phyloP scores from a whole-genome alignment of 768 basidiomycete species.

The Amanita exitialis region DNA sequence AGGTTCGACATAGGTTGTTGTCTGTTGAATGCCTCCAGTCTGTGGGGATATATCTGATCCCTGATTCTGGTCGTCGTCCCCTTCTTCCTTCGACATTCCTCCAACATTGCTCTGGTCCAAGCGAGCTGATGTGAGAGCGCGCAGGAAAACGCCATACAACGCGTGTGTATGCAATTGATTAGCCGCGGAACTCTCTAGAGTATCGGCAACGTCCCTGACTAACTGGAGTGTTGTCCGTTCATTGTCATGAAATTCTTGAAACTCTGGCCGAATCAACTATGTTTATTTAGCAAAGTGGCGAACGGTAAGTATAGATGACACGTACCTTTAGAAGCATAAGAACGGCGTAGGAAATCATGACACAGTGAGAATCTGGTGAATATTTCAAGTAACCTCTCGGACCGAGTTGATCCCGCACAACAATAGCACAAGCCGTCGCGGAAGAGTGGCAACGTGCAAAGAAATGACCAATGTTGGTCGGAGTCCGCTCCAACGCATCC shows the following conservation, averaged over 20 bases:
- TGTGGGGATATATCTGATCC: slow-evolving; percentile 15
- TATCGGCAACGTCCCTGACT: slow-evolving; percentile 74
- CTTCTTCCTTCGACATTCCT: slow-evolving; percentile 4
- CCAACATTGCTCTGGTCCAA: slow-evolving; percentile 15
- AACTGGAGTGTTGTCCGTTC: slow-evolving; percentile 62
- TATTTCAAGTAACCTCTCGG: slow-evolving; percentile 73
- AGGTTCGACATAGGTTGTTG: slow-evolving; percentile 7
- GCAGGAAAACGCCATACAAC: slow-evolving; percentile 77
- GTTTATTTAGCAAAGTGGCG: slow-evolving; percentile 5
- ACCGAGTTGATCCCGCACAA: slow-evolving; percentile 73
- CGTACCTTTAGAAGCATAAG: slow-evolving; percentile 84
- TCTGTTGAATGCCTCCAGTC: background rate
- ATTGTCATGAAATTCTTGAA: slow-evolving; percentile 64
- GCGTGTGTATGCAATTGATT: slow-evolving; percentile 83
- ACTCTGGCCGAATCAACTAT: slow-evolving; percentile 77
- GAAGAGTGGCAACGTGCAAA: slow-evolving; percentile 69
- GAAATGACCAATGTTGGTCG: slow-evolving; percentile 73
- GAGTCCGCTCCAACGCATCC: slow-evolving; percentile 77
- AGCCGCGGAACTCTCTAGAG: slow-evolving; percentile 68
- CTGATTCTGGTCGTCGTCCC: background rate
- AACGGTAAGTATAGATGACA: slow-evolving; percentile 3
- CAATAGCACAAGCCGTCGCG: slow-evolving; percentile 57
- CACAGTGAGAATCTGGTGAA: slow-evolving; percentile 85
- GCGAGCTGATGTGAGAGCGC: slow-evolving; percentile 60
- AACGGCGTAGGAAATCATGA: slow-evolving; percentile 88